Conservation (phyloP, 345 rosid genomes). For the Brassica cretica region DNA sequence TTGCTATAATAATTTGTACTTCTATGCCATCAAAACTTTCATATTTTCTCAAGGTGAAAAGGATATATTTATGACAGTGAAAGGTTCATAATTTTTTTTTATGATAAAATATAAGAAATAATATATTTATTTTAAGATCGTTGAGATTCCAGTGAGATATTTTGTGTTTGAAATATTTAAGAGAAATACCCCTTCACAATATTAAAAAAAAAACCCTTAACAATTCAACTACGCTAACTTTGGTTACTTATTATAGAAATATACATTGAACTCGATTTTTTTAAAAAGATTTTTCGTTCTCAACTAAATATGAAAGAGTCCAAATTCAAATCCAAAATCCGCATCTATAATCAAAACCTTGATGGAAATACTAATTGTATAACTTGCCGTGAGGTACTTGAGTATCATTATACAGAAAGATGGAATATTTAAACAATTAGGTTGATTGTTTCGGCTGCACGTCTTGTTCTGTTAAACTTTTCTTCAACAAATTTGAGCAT, state of each 20-base stretch:
- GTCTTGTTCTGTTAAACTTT: constrained; percentile 3
- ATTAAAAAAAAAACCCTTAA: background rate
- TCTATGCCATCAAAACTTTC: background rate
- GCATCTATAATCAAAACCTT: constrained; percentile 11
- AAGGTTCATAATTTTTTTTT: background rate
- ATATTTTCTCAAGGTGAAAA: background rate
- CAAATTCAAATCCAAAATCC: background rate
- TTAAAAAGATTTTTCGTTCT: background rate
- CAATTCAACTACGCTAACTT: background rate
- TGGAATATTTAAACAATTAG: background rate
- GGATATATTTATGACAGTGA: background rate
- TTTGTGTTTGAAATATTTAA: background rate
- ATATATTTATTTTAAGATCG: background rate
- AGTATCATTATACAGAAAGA: background rate
- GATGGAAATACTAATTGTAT: background rate
- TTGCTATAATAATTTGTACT: background rate
- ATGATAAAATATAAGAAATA: background rate
- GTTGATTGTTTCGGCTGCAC: constrained; percentile 3
- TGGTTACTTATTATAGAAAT: background rate
- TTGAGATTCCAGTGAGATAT: background rate
- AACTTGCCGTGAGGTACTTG: constrained; percentile 26
- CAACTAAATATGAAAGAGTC: background rate
- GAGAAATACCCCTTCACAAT: background rate
- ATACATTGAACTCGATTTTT: background rate
- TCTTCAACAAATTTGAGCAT: background rate